Evolutionary conservation across 176 grass and related monocot species (phyloP).

Genomic region (Bolboschoenus planiculmis): DNA sequence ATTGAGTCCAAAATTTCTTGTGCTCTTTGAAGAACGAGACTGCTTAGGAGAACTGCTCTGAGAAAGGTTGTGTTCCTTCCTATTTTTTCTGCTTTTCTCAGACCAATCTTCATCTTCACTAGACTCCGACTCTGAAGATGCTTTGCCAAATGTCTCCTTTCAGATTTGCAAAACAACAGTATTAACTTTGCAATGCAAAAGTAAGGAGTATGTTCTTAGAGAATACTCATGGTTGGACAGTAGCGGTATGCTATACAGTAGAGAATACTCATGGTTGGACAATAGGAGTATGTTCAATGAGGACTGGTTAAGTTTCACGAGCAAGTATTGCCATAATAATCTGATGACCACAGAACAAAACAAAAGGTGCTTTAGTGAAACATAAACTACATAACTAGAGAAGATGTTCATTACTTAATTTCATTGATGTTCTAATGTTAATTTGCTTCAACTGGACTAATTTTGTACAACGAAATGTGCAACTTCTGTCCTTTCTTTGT

Average conservation of each 20-base stretch:
- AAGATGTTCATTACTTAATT: not conserved
- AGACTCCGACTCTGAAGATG: slow-evolving; percentile 51
- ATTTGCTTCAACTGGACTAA: not conserved
- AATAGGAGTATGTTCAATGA: not conserved
- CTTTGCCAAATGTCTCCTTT: slow-evolving; percentile 71
- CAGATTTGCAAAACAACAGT: slow-evolving; percentile 27
- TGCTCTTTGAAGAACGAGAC: not conserved
- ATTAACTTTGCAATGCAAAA: slow-evolving; percentile 6
- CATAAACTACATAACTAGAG: not conserved
- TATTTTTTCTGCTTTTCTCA: slow-evolving; percentile 44
- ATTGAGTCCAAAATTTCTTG: slow-evolving; percentile 4
- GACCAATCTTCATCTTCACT: slow-evolving; percentile 85
- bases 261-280: not conserved
- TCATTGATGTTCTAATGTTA: not conserved
- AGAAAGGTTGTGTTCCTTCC: not conserved
- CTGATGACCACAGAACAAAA: not conserved
- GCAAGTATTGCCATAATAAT: not conserved
- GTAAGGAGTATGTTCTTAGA: not conserved
- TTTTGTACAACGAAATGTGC: not conserved
- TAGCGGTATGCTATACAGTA: not conserved
- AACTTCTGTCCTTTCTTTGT: not conserved
- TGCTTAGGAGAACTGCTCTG: not conserved
- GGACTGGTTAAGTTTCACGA: not conserved
- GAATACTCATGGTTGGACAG: not conserved
- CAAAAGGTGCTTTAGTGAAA: not conserved